Evolutionary conservation across 441 rosid species (phyloP).

Genomic region (Populus hybrid): DNA sequence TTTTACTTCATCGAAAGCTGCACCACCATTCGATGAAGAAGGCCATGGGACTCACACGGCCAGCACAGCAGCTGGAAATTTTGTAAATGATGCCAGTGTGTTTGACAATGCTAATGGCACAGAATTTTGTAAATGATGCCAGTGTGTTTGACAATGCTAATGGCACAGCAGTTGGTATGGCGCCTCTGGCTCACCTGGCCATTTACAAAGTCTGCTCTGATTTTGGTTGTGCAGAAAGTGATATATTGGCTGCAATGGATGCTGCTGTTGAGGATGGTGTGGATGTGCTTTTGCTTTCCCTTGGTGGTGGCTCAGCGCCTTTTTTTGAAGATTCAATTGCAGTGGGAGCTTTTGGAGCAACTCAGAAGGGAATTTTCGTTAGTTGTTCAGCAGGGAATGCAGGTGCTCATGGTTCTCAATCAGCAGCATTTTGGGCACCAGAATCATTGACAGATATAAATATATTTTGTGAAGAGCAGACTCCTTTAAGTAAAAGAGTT

Average conservation of each 20-base stretch:
- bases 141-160: too few relatives aligned
- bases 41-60: slow-evolving; percentile 90
- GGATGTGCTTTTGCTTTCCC: slow-evolving; percentile 39
- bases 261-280: slow-evolving; percentile 64
- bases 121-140: slow-evolving; percentile 30
- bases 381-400: slow-evolving; percentile 61
- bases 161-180: slow-evolving; percentile 82
- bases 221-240: slow-evolving; percentile 44
- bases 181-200: slow-evolving; percentile 74
- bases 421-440: slow-evolving; percentile 32
- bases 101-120: slow-evolving; percentile 34
- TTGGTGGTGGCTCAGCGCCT: slow-evolving; percentile 11
- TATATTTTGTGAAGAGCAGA: too few relatives aligned
- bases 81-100: slow-evolving; percentile 9
- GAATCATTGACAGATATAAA: slow-evolving; percentile 36
- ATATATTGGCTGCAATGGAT: slow-evolving; percentile 54
- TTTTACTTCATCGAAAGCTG: slow-evolving; percentile 1
- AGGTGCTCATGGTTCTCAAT: slow-evolving; percentile 25
- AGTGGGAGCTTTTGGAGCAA: slow-evolving; percentile 59
- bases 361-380: slow-evolving; percentile 41
- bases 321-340: slow-evolving; percentile 35
- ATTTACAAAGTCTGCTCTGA: slow-evolving; percentile 60
- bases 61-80: slow-evolving; percentile 70
- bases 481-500: too few relatives aligned
- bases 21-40: slow-evolving; percentile 39